Conservation (phyloP, 495 filamentous ascomycete species). For the Neurospora sp. region DNA sequence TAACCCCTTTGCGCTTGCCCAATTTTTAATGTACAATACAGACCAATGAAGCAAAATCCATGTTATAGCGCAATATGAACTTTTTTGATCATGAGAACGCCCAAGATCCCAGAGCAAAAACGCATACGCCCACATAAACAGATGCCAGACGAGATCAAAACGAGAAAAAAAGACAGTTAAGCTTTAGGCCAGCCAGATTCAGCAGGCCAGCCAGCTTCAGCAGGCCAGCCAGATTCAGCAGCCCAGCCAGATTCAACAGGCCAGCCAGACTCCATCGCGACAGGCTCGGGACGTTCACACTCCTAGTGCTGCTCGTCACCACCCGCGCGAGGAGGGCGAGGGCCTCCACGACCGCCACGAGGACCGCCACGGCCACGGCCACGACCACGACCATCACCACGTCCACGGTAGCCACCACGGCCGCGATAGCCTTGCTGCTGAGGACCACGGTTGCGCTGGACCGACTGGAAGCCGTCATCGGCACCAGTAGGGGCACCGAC, state of each 20-base stretch:
- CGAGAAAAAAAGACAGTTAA: constrained; percentile 3
- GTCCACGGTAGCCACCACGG: constrained; percentile 47
- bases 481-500: constrained; percentile 4
- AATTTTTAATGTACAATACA: constrained; percentile 9
- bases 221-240: neutral
- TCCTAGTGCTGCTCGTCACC: constrained; percentile 12
- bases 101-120: constrained; percentile 10
- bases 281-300: neutral
- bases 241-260: neutral
- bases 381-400: constrained; percentile 36
- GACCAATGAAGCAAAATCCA: constrained; percentile 5
- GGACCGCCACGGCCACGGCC: constrained; percentile 38
- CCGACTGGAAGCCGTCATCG: constrained; percentile 61
- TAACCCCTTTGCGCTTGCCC: neutral
- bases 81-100: constrained; percentile 12
- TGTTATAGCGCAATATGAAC: constrained; percentile 8
- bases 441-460: constrained; percentile 46
- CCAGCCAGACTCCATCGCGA: neutral
- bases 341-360: constrained; percentile 17
- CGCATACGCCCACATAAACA: constrained; percentile 6
- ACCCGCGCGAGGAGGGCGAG: constrained; percentile 13
- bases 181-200: neutral
- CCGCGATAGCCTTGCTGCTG: constrained; percentile 14
- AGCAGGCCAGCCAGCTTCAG: neutral
- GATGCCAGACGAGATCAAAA: constrained; percentile 12